Base-by-base conservation (phyloP, 129 eudicot genomes). In the Artemisia argyi region DNA sequence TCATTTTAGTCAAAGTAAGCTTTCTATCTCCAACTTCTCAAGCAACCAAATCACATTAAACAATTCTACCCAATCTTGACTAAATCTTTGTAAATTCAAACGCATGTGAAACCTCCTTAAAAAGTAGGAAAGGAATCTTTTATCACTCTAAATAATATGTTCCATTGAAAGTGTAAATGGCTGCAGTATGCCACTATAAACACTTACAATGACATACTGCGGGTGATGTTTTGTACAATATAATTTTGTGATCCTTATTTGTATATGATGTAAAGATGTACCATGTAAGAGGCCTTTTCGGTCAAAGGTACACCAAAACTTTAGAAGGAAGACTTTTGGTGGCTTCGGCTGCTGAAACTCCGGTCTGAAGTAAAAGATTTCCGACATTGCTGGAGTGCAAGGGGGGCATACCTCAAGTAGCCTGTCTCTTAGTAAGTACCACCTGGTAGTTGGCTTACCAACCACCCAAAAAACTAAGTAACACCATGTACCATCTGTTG, bases 401-500 rank as follows among this genome's bases (percentile, higher is more conserved):
- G 77, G 77, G 5, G 91, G 91, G 63, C 91, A 86, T 20, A 81
- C 91, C 48, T 86, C 88, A 52, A 83, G 82, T 42, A 86, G 76
- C 73, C 91, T 83, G 49, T 74, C 81, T 77, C 79, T 83, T 53
- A 89, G 61, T 62, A 85, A 74, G 49, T 79, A 66, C 96, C 96
- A 89, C 56, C 73, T 73, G 19, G 91, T 85, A 55, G 80, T 74
- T 61, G 83, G 80, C 80, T 79, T 83, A 0, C 87, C 96, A 68
- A 81, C 81, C 11, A 89, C 91, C 87, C 88, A 89, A 64, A 89
- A 85, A 14, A 89, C 87, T 20, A 89, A 52, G 78, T 89, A 89
- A 72, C 96, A 89, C 96, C 96, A 89, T 79, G 81, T 85, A 16
- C 96, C 96, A 72, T 89, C 96, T 50, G 96, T 89, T 18, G 85